Base-by-base conservation (phyloP, 768 basidiomycete species). In the Xerocomus potaroensis region DNA sequence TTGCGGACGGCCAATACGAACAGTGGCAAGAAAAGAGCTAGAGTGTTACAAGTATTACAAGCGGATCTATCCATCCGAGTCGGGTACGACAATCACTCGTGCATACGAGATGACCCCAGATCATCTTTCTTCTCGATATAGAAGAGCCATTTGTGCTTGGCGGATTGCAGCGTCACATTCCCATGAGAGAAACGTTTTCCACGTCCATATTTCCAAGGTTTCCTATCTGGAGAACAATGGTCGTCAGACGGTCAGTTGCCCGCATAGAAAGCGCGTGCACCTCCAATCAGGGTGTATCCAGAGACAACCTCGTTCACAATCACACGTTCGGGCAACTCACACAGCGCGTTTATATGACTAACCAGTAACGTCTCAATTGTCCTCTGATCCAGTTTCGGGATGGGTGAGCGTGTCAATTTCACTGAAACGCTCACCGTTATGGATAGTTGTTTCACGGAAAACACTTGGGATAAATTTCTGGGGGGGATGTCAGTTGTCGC, bases 21-120 rank as follows among this genome's bases (percentile, higher is more conserved):
- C 71, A 71, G 15, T 91, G 86, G 84, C 74, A 78, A 39, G 88
- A 91, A 64, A 73, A 72, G 63, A 81, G 80, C 56, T 86, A 55
- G 47, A 7, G 27, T 24, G 35, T 19, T 32, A 18, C 27, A 14
- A 31, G 9, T 14, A 12, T 31, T 39, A 35, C 41, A 15, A 37
- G 7, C 21, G 29, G 31, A 56, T 24, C 35, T 23, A 31, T 12
- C 7, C 30, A 7, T 31, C 30, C 8, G 8, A 8, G 30, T 8
- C 30, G 14, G 12, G 4, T 12, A 4, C 15, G 35, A 53, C 39
- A 47, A 43, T 23, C 26, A 19, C 27, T 16, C 30, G 26, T 27
- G 15, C 19, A 4, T 19, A 35, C 1, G 12, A 36, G 22, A 3
- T 24, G 9, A 3, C 6, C 5, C 24, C 16, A 18, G 21, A n/a